A percentile compares a stretch with the other conserved stretches of the same genome.
phyloP scores from a whole-genome alignment of 306 rosid species.

The Pyrus pyrifolia region DNA sequence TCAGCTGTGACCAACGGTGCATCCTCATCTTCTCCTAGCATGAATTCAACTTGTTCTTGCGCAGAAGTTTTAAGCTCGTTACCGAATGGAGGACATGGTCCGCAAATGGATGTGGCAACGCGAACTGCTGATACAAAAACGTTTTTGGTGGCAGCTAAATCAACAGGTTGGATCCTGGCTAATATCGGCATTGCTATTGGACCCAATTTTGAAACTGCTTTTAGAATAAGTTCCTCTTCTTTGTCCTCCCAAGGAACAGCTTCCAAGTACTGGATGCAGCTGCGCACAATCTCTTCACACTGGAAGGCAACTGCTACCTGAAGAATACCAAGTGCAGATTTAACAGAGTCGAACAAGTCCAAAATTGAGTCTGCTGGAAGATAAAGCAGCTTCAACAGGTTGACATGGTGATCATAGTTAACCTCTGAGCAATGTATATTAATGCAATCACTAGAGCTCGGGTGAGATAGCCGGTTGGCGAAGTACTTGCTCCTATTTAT shows the following conservation, averaged over 20 bases:
- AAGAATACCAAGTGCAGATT: slow-evolving; percentile 22
- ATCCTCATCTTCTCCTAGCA: slow-evolving; percentile 67
- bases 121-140: slow-evolving; percentile 81
- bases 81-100: slow-evolving; percentile 67
- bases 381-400: slow-evolving; percentile 23
- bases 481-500: slow-evolving; percentile 26
- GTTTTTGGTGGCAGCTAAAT: slow-evolving; percentile 53
- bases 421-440: slow-evolving; percentile 21
- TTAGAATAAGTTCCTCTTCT: slow-evolving; percentile 30
- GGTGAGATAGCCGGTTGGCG: slow-evolving; percentile 13
- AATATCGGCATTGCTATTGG: slow-evolving; percentile 26
- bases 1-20: slow-evolving; percentile 46
- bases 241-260: slow-evolving; percentile 35
- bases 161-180: slow-evolving; percentile 33
- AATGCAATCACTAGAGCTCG: slow-evolving; percentile 14
- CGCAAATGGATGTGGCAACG: slow-evolving; percentile 62
- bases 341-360: slow-evolving; percentile 24
- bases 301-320: slow-evolving; percentile 16
- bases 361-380: slow-evolving; percentile 14
- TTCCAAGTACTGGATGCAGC: slow-evolving; percentile 29
- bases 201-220: slow-evolving; percentile 25
- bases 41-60: slow-evolving; percentile 91
- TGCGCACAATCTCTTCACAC: slow-evolving; percentile 23
- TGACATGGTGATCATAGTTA: slow-evolving; percentile 27
- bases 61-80: slow-evolving; percentile 80